These are phyloP conservation scores for Lunularia cruciata DNA, from an alignment of 225 moss, liverwort and hornwort genomes.

Conservation along the genomic window DNA sequence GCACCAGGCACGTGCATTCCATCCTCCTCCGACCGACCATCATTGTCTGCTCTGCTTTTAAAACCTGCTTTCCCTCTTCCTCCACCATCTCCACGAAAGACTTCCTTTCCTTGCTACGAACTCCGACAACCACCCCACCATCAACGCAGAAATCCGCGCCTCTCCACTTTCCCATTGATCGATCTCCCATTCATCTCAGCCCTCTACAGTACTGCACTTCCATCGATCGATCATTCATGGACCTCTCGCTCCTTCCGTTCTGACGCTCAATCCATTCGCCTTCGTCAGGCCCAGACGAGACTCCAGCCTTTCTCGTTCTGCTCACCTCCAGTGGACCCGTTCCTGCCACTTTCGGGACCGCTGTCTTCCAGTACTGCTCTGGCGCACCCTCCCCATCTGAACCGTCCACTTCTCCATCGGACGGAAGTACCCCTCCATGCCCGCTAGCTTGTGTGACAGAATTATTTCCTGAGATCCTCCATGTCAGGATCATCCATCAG, in stretches of 20 bases:
- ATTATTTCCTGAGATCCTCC: background rate
- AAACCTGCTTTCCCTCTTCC: background rate
- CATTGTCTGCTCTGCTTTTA: background rate
- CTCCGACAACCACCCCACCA: too few relatives aligned
- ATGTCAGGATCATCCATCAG: background rate
- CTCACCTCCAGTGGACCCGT: too few relatives aligned
- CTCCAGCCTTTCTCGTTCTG: too few relatives aligned
- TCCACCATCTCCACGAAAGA: background rate
- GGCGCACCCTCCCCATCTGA: background rate
- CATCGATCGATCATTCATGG: too few relatives aligned
- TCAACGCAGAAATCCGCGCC: background rate
- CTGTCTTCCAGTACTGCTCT: too few relatives aligned
- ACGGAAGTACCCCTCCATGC: background rate
- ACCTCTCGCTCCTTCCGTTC: too few relatives aligned
- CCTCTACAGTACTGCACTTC: too few relatives aligned
- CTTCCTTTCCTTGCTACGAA: background rate
- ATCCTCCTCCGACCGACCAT: background rate
- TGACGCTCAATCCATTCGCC: too few relatives aligned
- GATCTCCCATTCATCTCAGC: background rate
- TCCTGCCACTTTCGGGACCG: too few relatives aligned
- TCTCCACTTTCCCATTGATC: background rate
- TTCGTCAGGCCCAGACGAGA: too few relatives aligned
- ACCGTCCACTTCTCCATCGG: background rate
- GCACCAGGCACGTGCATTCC: conserved; percentile 29
- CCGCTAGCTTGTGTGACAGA: background rate